Evolutionary conservation across 2,329 filamentous ascomycete species (phyloP), one percentile per base, ranked within the genome.

Genomic region (Chrysosporium keratinophilum): DNA sequence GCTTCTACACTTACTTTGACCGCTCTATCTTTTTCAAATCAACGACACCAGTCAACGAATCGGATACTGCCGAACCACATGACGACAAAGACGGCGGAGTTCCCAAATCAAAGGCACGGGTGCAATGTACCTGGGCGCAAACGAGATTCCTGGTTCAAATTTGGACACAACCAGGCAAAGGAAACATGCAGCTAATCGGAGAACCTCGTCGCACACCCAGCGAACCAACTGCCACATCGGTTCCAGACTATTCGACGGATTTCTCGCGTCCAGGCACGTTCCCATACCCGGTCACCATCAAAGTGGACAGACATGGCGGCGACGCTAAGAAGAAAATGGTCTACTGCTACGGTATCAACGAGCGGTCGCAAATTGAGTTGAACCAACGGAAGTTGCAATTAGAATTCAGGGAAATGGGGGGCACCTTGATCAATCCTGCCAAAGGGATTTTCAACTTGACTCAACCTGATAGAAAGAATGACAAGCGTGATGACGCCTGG

Each of bases 1-100:
- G 88, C 1, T 96, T 96, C 71, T 96, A 95, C 72, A 87, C 80
- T 0, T 94, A 95, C 74, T 97, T 87, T 69, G 83, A 89, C 70
- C 87, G 89, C 59, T 85, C 84, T 7, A 87, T 95, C 58, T 95
- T 91, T 73, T 76, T 95, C 57, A 81, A 83, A 61, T 82, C 81
- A 14, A 71, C 76, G 10, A 69, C 70, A 0, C 66, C 71, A 1
- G 65, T 80, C 55, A 76, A 78, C 58, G 63, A 64, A n/a, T 63
- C 63, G 23, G 57, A 64, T 14, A 64, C 63, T 9, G 70, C 71
- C 39, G 65, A 70, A 7, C 65, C 69, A 2, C 63, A 73, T 2
- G 70, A 70, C n/a, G 76, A 79, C 57, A 56, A 64, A 7, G 67
- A 77, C 46, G 79, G 79, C 28, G 79, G 78, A 1, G 70, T 72